Base-by-base conservation (phyloP, 2,329 filamentous ascomycete species). In the Fusarium sp. region DNA sequence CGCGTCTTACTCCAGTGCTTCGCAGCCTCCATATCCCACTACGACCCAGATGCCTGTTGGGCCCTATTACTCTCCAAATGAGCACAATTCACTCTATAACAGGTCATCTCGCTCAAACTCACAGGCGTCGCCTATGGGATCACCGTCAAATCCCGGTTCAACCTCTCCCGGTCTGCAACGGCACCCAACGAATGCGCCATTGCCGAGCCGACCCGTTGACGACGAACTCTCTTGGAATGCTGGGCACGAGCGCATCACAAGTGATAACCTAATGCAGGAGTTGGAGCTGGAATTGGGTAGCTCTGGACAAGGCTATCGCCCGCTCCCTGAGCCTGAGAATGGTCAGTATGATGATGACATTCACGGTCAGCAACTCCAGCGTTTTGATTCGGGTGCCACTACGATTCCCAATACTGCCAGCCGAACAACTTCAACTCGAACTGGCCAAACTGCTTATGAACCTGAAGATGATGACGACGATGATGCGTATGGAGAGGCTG, bases 401-500 rank as follows among this genome's bases (percentile, higher is more conserved):
- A 87, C 84, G 17, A 76, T 76, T 34, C 74, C 72, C 7, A 71
- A 71, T n/a, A 63, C 65, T 8, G 68, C 65, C 11, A 71, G 71
- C 51, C 71, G 73, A 49, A 60, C 68, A 11, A 65, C 67, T 19
- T 72, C 73, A 21, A 59, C 60, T 21, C 68, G 69, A n/a, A 62
- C 62, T 34, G 67, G 67, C 5, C 56, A 62, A 38, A 69, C 67
- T 15, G 64, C 60, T 22, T 71, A 65, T 22, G 65, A 71, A 28
- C 63, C 84, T 5, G 67, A 65, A 42, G 63, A 85, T 28, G 85
- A 85, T 14, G 92, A 95, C 56, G 94, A 97, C 50, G 97, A 94
- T 75, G 95, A 98, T 76, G 89, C 92, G 0, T 95, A 98, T 78
- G 95, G 92, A 21, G 90, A 92, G 39, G 93, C 93, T 63, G 95